Conservation (phyloP, 1,284 basidiomycete species). For the Vanrija humicola region DNA sequence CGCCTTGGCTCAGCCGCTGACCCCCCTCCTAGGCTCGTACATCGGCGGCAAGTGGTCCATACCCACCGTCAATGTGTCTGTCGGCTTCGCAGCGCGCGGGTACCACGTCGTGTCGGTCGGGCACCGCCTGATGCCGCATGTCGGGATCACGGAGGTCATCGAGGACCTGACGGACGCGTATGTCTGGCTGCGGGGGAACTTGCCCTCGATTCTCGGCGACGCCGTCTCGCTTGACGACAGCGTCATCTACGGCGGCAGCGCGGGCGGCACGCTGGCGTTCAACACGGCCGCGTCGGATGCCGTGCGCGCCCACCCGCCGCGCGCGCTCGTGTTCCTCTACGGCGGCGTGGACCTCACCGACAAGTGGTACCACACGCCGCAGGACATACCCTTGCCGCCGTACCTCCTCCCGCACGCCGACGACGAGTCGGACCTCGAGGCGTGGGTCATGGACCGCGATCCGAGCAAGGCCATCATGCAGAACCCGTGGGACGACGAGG, state of each 20-base stretch:
- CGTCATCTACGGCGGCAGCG: constrained; percentile 26
- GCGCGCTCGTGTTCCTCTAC: constrained; percentile 3
- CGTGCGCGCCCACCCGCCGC: constrained; percentile 2
- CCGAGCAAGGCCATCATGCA: constrained; percentile 3
- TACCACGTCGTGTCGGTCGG: constrained; percentile 27
- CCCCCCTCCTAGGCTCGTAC: not conserved
- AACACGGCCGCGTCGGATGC: not conserved
- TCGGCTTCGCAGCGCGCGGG: constrained; percentile 13
- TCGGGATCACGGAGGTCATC: constrained; percentile 14
- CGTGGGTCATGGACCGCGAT: constrained; percentile 8
- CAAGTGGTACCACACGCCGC: not conserved
- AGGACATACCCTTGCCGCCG: not conserved
- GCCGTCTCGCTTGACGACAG: constrained; percentile 9
- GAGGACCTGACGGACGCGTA: constrained; percentile 18
- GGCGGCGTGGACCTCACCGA: constrained; percentile 1
- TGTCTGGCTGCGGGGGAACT: constrained; percentile 18
- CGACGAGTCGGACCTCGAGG: constrained; percentile 20
- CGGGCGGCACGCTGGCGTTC: constrained; percentile 21
- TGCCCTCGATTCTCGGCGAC: constrained; percentile 15
- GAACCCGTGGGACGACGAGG: not conserved
- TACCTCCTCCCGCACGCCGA: not conserved
- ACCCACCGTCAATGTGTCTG: constrained; percentile 22
- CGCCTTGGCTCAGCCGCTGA: not conserved
- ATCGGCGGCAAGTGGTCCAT: constrained; percentile 20
- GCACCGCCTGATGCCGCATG: constrained; percentile 28